A percentile compares a stretch with the other conserved stretches of the same genome.
Evolutionary conservation across 768 basidiomycete species (phyloP).

Genomic region (Cystobasidium ongulense): DNA sequence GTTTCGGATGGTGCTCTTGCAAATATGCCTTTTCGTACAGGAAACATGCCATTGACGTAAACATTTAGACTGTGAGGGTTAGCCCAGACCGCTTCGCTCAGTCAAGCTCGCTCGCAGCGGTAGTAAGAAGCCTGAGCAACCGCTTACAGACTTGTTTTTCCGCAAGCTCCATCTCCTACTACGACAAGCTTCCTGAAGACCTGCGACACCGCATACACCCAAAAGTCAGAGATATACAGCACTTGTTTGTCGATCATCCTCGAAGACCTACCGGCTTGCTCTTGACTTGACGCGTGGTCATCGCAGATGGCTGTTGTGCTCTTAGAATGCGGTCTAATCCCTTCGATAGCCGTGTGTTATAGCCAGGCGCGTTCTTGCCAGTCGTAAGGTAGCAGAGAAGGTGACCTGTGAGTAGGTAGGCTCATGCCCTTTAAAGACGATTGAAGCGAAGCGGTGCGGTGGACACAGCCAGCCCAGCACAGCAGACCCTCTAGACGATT

Average conservation of each 20-base stretch:
- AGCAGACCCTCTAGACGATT: too few relatives aligned
- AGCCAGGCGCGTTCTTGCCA: too few relatives aligned
- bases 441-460: neutral
- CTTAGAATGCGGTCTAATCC: neutral
- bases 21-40: constrained; percentile 60
- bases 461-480: neutral
- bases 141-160: constrained; percentile 53
- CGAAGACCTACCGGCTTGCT: neutral
- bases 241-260: neutral
- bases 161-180: constrained; percentile 93
- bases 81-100: neutral
- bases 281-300: neutral
- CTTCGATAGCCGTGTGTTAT: neutral
- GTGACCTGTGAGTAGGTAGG: neutral
- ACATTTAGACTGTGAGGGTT: constrained; percentile 52
- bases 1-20: neutral
- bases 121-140: too few relatives aligned
- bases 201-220: neutral
- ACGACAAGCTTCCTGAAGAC: constrained; percentile 58
- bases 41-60: constrained; percentile 84
- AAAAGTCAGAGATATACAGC: neutral
- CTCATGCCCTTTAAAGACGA: too few relatives aligned
- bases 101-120: constrained; percentile 19
- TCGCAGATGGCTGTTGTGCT: neutral
- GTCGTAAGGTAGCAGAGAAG: neutral